Conservation (phyloP, 1,284 basidiomycete species). For the Coniferiporia weirii region DNA sequence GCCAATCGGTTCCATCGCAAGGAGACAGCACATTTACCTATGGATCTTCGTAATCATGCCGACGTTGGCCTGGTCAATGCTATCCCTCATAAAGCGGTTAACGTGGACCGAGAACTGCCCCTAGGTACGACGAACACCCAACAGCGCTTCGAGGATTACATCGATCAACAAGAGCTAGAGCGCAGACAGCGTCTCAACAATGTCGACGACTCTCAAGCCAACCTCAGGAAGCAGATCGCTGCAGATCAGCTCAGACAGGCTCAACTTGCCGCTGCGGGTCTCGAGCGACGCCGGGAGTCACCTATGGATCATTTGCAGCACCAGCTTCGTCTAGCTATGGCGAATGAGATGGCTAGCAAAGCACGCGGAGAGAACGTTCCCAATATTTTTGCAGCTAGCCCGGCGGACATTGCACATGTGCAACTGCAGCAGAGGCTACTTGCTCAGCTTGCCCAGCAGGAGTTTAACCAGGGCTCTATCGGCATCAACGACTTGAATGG, state of each 20-base stretch:
- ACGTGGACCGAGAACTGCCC: constrained; percentile 32
- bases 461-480: constrained; percentile 59
- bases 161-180: constrained; percentile 5
- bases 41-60: constrained; percentile 12
- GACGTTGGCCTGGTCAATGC: constrained; percentile 1
- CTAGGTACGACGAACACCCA: constrained; percentile 35
- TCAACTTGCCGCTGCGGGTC: constrained; percentile 33
- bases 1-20: constrained; percentile 20
- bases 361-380: constrained; percentile 3
- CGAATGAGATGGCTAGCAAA: constrained; percentile 14
- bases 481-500: constrained; percentile 33
- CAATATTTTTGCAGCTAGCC: constrained; percentile 8
- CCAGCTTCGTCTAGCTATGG: constrained; percentile 10
- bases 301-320: constrained; percentile 15
- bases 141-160: constrained; percentile 19
- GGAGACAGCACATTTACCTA: constrained; percentile 22
- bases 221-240: constrained; percentile 13
- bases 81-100: constrained; percentile 15
- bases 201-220: constrained; percentile 11
- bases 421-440: constrained; percentile 69
- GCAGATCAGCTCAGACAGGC: constrained; percentile 22
- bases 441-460: constrained; percentile 64
- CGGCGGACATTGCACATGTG: constrained; percentile 40
- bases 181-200: not conserved
- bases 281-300: constrained; percentile 31